Evolutionary conservation across 2,329 filamentous ascomycete genomes (phyloP).

Genomic region (Graphium sp.): DNA sequence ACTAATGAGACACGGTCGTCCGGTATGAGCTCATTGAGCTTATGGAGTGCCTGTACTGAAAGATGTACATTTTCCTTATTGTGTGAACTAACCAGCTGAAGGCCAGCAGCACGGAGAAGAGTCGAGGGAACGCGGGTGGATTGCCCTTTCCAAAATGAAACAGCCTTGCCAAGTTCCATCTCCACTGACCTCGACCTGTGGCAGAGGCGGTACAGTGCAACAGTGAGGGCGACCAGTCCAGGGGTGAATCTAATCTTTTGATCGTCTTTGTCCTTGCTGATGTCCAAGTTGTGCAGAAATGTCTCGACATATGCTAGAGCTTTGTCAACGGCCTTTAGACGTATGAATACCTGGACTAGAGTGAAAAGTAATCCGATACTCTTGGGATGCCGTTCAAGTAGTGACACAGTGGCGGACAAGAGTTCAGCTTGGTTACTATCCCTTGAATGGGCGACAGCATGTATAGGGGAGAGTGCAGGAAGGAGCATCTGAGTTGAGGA

Average conservation of each 20-base stretch:
- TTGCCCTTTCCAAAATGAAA: conserved; percentile 61
- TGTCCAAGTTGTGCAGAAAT: conserved; percentile 57
- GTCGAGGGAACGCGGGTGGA: conserved; percentile 28
- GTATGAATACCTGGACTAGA: conserved; percentile 65
- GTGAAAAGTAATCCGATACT: conserved; percentile 70
- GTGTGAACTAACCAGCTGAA: conserved; percentile 63
- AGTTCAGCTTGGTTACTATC: too few relatives aligned
- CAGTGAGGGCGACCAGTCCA: conserved; percentile 63
- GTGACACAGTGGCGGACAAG: conserved; percentile 10
- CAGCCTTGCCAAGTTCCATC: conserved; percentile 60
- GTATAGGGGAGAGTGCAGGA: too few relatives aligned
- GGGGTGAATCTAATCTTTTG: conserved; percentile 66
- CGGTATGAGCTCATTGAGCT: conserved; percentile 48
- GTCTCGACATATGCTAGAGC: conserved; percentile 61
- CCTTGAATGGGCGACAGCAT: too few relatives aligned
- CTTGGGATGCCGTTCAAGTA: conserved; percentile 58
- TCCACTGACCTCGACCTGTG: conserved; percentile 58
- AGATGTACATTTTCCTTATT: conserved; percentile 48
- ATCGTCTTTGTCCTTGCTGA: conserved; percentile 34
- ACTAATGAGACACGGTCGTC: conserved; percentile 56
- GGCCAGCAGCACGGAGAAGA: conserved; percentile 67
- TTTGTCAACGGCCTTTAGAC: conserved; percentile 51
- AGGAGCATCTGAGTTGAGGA: too few relatives aligned
- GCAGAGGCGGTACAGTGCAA: conserved; percentile 63
- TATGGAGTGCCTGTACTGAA: conserved; percentile 65